Percentiles rank a stretch among this genome's conserved stretches.
These are phyloP conservation scores for Colletotrichum limetticola DNA, from an alignment of 2,329 filamentous ascomycete species.

Conservation along the genomic window DNA sequence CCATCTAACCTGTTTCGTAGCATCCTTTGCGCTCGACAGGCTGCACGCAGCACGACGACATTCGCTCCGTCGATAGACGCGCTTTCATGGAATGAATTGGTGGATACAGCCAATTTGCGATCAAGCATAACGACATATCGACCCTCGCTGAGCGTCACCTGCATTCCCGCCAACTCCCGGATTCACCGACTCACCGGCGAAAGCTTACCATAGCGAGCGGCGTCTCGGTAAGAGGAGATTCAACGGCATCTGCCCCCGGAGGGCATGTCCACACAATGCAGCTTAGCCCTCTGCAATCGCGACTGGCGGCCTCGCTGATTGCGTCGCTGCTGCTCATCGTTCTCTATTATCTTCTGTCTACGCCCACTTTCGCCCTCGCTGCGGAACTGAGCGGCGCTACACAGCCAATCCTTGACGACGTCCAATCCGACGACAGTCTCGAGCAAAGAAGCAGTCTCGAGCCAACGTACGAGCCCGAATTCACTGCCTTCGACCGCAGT, in stretches of 20 bases:
- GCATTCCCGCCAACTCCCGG: not conserved
- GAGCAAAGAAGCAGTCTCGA: conserved; percentile 36
- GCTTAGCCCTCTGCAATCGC: conserved; percentile 76
- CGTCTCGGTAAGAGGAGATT: conserved; percentile 1
- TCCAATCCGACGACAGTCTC: conserved; percentile 31
- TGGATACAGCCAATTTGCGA: conserved; percentile 15
- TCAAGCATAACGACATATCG: conserved; percentile 1
- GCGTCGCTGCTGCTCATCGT: conserved; percentile 69
- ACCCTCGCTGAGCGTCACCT: conserved; percentile 14
- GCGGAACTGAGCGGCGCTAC: conserved; percentile 54
- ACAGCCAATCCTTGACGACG: conserved; percentile 39
- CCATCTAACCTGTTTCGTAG: conserved; percentile 2
- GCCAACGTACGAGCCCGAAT: conserved; percentile 68
- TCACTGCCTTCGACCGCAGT: conserved; percentile 68
- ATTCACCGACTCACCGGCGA: not conserved
- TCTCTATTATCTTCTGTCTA: conserved; percentile 70
- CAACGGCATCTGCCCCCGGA: conserved; percentile 45
- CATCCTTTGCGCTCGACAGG: conserved; percentile 10
- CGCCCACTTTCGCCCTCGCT: conserved; percentile 71
- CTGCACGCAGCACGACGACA: conserved; percentile 18
- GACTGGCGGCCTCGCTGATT: conserved; percentile 74
- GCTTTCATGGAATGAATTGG: conserved; percentile 23
- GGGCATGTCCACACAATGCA: conserved; percentile 63
- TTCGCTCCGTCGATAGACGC: conserved; percentile 2
- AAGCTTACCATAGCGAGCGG: conserved; percentile 4